These are phyloP conservation scores for Claviceps fusiformis DNA, from an alignment of 2,329 filamentous ascomycete species.

Conservation along the genomic window DNA sequence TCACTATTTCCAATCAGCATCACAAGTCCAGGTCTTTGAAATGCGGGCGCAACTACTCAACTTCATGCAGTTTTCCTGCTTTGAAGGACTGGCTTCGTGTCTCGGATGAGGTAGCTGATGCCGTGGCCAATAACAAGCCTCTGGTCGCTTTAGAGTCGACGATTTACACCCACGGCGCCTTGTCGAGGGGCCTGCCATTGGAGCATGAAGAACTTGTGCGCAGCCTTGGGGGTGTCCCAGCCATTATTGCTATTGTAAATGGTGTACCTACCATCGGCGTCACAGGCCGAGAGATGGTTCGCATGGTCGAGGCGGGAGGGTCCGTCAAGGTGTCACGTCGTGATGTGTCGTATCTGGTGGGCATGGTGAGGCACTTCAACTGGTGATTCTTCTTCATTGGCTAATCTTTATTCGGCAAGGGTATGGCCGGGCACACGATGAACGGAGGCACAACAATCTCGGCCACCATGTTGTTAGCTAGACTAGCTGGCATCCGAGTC, in stretches of 20 bases:
- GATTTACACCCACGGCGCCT: conserved; percentile 87
- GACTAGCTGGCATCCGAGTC: conserved; percentile 75
- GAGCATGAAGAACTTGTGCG: conserved; percentile 80
- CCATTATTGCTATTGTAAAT: conserved; percentile 78
- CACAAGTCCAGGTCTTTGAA: not conserved
- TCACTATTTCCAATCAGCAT: not conserved
- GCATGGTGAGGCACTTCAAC: conserved; percentile 42
- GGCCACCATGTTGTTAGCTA: conserved; percentile 81
- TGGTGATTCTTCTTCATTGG: conserved; percentile 3
- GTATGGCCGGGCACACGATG: conserved; percentile 50
- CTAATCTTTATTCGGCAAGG: conserved; percentile 24
- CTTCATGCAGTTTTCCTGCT: conserved; percentile 14
- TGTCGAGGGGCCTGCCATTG: conserved; percentile 58
- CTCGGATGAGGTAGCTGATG: conserved; percentile 71
- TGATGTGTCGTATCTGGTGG: conserved; percentile 71
- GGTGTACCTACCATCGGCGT: conserved; percentile 75
- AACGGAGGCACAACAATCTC: conserved; percentile 90
- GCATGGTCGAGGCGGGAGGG: conserved; percentile 52
- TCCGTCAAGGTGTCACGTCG: conserved; percentile 77
- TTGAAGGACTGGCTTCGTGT: conserved; percentile 43
- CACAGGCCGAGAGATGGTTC: conserved; percentile 54
- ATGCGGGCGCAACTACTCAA: not conserved
- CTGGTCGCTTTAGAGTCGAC: conserved; percentile 91
- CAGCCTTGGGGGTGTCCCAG: conserved; percentile 68
- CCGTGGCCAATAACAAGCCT: conserved; percentile 59